phyloP scores from a whole-genome alignment of 2,329 filamentous ascomycete species.

The Rhexocercosporidium sp. region DNA sequence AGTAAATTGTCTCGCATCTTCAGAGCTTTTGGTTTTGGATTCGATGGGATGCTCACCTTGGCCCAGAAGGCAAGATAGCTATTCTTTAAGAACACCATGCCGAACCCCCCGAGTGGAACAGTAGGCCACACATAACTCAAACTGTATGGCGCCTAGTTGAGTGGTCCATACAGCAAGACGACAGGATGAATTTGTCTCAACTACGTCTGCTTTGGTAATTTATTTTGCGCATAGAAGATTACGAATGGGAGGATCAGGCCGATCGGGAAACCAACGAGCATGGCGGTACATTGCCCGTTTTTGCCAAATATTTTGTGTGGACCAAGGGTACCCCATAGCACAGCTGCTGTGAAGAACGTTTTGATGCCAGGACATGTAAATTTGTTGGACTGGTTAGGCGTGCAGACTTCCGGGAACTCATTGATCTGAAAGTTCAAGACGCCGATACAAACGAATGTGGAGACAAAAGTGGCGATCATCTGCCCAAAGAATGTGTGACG shows the following conservation, averaged over 20 bases:
- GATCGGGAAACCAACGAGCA: slow-evolving; percentile 56
- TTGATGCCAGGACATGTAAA: slow-evolving; percentile 58
- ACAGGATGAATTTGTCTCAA: slow-evolving; percentile 54
- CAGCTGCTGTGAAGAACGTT: slow-evolving; percentile 61
- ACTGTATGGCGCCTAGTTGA: slow-evolving; percentile 56
- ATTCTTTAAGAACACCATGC: slow-evolving; percentile 53
- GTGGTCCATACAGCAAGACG: slow-evolving; percentile 52
- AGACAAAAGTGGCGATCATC: slow-evolving; percentile 52
- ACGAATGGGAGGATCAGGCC: slow-evolving; percentile 52
- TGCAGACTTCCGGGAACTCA: slow-evolving; percentile 50
- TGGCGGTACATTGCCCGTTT: slow-evolving; percentile 53
- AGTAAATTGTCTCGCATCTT: too few species aligned
- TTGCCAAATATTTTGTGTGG: slow-evolving; percentile 53
- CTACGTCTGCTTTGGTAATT: slow-evolving; percentile 46
- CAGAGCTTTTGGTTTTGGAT: too few species aligned
- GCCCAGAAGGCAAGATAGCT: slow-evolving; percentile 54
- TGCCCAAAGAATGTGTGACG: slow-evolving; percentile 54
- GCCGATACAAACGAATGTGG: slow-evolving; percentile 49
- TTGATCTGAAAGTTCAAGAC: slow-evolving; percentile 47
- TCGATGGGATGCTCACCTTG: slow-evolving; percentile 44
- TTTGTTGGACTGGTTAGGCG: slow-evolving; percentile 47
- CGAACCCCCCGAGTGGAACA: slow-evolving; percentile 53
- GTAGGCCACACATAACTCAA: slow-evolving; percentile 54
- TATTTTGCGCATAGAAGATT: slow-evolving; percentile 50
- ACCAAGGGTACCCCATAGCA: slow-evolving; percentile 58